A percentile compares a stretch with the other conserved stretches of the same genome.
Conservation (phyloP, 805 yeast species). For the Candida ascalaphidarum region DNA sequence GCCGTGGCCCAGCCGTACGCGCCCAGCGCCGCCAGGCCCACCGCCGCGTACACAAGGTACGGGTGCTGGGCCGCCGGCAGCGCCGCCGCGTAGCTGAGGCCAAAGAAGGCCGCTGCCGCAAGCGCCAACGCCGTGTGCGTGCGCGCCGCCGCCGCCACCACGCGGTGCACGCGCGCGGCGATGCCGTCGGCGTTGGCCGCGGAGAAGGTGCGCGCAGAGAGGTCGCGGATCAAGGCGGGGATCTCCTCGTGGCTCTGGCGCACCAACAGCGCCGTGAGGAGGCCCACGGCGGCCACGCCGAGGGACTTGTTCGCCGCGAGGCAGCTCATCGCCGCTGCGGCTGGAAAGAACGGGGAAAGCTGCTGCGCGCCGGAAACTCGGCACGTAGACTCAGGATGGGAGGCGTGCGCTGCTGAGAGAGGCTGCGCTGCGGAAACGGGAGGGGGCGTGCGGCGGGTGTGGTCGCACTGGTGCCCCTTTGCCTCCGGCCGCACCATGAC, state of each 20-base stretch:
- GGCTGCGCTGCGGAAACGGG: no score
- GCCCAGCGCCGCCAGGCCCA: slow-evolving; percentile 43
- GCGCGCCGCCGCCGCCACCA: slow-evolving; percentile 3
- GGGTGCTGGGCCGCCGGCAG: slow-evolving; percentile 59
- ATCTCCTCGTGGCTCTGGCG: slow-evolving; percentile 26
- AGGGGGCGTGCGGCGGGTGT: no score
- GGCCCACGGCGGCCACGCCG: slow-evolving; percentile 63
- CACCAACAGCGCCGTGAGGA: slow-evolving; percentile 46
- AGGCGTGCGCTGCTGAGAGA: no score
- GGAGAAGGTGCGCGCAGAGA: slow-evolving; percentile 4
- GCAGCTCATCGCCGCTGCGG: slow-evolving; percentile 21
- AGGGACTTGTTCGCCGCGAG: slow-evolving; percentile 44
- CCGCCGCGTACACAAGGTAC: slow-evolving; percentile 57
- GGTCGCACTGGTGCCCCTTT: no score
- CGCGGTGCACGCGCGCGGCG: slow-evolving; percentile 3
- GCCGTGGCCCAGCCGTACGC: slow-evolving; percentile 12
- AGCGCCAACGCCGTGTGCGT: slow-evolving; percentile 16
- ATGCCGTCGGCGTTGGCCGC: slow-evolving; percentile 1
- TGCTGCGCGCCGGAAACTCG: no score
- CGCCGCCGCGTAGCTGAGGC: slow-evolving; percentile 48
- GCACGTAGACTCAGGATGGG: no score
- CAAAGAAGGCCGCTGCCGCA: slow-evolving; percentile 43
- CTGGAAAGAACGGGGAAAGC: no score
- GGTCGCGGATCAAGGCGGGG: slow-evolving; percentile 18
- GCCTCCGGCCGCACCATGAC: no score